Percentiles rank a stretch among this genome's conserved stretches.
These are phyloP conservation scores for Terana coerulea DNA, from an alignment of 768 basidiomycete species.

Conservation along the genomic window DNA sequence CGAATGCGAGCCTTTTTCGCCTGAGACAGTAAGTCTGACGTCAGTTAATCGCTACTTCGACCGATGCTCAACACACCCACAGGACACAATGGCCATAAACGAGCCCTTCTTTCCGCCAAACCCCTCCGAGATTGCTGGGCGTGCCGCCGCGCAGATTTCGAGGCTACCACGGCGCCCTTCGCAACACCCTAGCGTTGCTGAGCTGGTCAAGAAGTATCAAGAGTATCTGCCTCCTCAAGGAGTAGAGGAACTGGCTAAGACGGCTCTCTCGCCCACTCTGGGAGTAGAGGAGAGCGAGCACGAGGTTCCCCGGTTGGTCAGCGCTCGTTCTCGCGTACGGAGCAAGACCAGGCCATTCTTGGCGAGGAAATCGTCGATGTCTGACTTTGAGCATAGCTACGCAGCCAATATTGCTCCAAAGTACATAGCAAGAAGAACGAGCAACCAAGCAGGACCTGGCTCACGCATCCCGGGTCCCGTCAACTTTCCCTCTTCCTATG, in stretches of 20 bases:
- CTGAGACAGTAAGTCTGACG: conserved; percentile 16
- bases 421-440: conserved; percentile 51
- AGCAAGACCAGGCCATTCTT: conserved; percentile 47
- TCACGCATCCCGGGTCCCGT: conserved; percentile 54
- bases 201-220: conserved; percentile 80
- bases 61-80: neutral
- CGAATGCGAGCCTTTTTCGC: conserved; percentile 1
- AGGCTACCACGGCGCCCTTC: conserved; percentile 58
- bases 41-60: neutral
- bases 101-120: too few relatives aligned
- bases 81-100: too few relatives aligned
- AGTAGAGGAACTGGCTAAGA: conserved; percentile 66
- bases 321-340: conserved; percentile 36
- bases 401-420: conserved; percentile 88
- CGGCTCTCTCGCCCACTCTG: conserved; percentile 57
- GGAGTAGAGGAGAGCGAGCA: conserved; percentile 81
- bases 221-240: conserved; percentile 71
- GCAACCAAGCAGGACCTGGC: conserved; percentile 29
- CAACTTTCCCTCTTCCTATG: conserved; percentile 39
- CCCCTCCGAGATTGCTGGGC: neutral
- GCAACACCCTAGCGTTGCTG: conserved; percentile 70
- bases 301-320: conserved; percentile 43
- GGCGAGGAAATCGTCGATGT: conserved; percentile 55
- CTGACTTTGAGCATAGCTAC: conserved; percentile 90
- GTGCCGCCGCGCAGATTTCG: conserved; percentile 31